Base-by-base conservation (phyloP, 305 asterid species). In the Withania somnifera region DNA sequence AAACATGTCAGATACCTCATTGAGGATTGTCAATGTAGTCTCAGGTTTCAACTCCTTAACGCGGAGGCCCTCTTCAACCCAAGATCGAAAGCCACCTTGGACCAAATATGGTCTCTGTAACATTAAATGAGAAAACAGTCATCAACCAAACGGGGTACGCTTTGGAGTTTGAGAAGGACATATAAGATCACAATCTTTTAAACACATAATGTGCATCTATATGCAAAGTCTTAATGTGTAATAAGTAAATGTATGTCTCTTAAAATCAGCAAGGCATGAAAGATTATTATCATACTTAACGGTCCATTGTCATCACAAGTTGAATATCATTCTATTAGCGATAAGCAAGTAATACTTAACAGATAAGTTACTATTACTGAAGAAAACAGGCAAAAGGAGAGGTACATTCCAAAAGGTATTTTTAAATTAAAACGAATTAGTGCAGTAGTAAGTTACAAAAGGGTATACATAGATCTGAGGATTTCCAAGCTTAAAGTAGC, bases 71-170 rank as follows among this genome's bases (percentile, higher is more conserved):
- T 87, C 95, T 51, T 89, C 85, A 82, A 85, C 91, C 99, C 99
- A 95, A 78, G 98, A 92, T 42, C 78, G 95, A 87, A 96, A 96
- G 85, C 99, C 99, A 77, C 98, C 99, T 84, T 88, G 88, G 86
- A 96, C 93, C 82, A 88, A 91, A 85, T 94, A 94, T 34, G 99
- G 91, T 82, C 83, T 88, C 99, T 96, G 88, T 82, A 81, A 34
- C 79, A 54, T 71, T 71, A 81, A 83, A 47, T 40, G 50, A 28
- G 13, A 71, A 50, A 17, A 47, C n/a, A 83, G 83, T 53, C 40
- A 77, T 56, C 53, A 53, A 11, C 36, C 57, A 66, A 84, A 52
- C 57, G 24, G 19, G 47, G 68, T 57, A 50, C 19, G 42, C 54
- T 57, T 71, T 26, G 69, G 82, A 60, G 34, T 28, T 54, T 40